phyloP scores from a whole-genome alignment of 164 flowering plant genomes.

The Macadamia tetraphylla region DNA sequence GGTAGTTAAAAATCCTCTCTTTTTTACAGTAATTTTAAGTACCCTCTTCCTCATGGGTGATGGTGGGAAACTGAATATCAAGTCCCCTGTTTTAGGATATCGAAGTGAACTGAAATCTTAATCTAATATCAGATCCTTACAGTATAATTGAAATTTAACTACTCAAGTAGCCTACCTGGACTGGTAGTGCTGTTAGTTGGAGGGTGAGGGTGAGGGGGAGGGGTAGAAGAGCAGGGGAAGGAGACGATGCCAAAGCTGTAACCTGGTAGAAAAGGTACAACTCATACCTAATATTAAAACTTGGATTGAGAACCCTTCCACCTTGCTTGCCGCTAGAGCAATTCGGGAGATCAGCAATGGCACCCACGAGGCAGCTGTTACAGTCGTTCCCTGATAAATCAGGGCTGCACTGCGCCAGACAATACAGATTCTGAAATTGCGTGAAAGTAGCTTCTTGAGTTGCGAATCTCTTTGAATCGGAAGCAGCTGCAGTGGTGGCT shows the following conservation, averaged over 20 bases:
- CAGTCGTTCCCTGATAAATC: constrained; percentile 25
- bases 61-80: too few species aligned
- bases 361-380: constrained; percentile 17
- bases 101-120: too few species aligned
- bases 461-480: constrained; percentile 6
- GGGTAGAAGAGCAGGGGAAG: too few species aligned
- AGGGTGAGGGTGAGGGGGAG: too few species aligned
- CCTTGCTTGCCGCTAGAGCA: constrained; percentile 23
- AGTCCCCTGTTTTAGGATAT: too few species aligned
- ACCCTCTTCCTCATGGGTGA: too few species aligned
- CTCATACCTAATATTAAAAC: constrained; percentile 34
- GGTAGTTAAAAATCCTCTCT: too few species aligned
- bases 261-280: constrained; percentile 16
- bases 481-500: background rate
- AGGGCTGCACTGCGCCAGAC: constrained; percentile 35
- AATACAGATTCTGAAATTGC: constrained; percentile 16
- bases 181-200: too few species aligned
- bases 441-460: constrained; percentile 6
- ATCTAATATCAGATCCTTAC: too few species aligned
- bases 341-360: background rate
- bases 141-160: too few species aligned
- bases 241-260: background rate
- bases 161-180: too few species aligned
- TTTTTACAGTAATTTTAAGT: too few species aligned
- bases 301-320: constrained; percentile 21